Evolutionary conservation across 2,329 filamentous ascomycete species (phyloP), one percentile per base, ranked within the genome.

Genomic region (Colletotrichum sojae): DNA sequence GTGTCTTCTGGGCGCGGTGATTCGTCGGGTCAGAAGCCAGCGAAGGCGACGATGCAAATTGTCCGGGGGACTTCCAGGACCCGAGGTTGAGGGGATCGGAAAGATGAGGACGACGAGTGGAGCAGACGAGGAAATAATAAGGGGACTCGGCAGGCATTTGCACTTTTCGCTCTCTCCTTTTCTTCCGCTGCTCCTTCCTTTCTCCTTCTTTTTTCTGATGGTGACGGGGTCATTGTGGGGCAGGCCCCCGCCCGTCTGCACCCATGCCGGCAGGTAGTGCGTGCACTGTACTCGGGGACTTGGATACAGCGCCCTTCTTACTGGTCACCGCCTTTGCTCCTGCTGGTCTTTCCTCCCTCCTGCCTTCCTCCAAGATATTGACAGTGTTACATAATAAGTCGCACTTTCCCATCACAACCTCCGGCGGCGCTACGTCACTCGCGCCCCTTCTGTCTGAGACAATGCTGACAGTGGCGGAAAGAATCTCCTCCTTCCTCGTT

Each of bases 381-480:
- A 49, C 46, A 12, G 40, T 20, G 39, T 65, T 69, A 69, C 66
- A 20, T 65, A 68, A 69, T 65, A 61, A 48, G 13, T 36, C 53
- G 46, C 53, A 45, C 46, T 51, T 63, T 66, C 56, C 52, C 39
- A 53, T 25, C 49, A 52, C 20, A 51, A 57, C 59, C 22, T 53
- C 22, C 46, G 52, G 36, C 6, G 16, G 10, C 16, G 40, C 48
- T 55, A 59, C 61, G 48, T 68, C 54, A 54, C 59, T 25, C 16
- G 16, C n/a, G 15, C 45, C 18, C 52, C 15, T 63, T 52, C 39
- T 15, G 39, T 54, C 57, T 56, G 57, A 62, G 51, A 55, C 57
- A 55, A 18, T 13, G 39, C 27, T 6, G 31, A 16, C 53, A 64
- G 36, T 58, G 27, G 25, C 55, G 53, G 62, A 22, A 59, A 46